Evolutionary conservation across 2,329 filamentous ascomycete species (phyloP).

Genomic region (Chalaropsis ovoidea): DNA sequence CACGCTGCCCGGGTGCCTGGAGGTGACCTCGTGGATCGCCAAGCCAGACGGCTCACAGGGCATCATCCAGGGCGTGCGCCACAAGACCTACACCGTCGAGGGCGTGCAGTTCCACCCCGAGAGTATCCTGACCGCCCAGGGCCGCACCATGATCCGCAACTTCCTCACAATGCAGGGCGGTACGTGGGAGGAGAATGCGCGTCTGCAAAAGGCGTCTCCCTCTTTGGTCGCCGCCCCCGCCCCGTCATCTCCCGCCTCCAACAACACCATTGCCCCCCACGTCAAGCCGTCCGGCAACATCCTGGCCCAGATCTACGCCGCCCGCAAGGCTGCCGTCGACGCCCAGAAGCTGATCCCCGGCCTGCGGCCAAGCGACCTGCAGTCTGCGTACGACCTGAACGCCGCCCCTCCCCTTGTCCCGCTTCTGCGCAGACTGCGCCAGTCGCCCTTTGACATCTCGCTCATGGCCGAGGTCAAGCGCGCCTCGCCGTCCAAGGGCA

Average conservation of each 20-base stretch:
- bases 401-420: constrained; percentile 74
- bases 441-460: constrained; percentile 78
- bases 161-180: constrained; percentile 81
- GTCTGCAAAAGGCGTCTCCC: constrained; percentile 37
- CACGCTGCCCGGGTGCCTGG: constrained; percentile 73
- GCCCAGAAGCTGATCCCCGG: constrained; percentile 79
- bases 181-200: constrained; percentile 76
- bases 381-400: constrained; percentile 75
- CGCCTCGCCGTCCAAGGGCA: constrained; percentile 89
- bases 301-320: constrained; percentile 78
- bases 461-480: constrained; percentile 97
- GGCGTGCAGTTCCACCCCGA: constrained; percentile 97
- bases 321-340: constrained; percentile 63
- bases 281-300: constrained; percentile 64
- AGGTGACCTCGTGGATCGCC: constrained; percentile 83
- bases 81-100: constrained; percentile 84
- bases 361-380: constrained; percentile 68
- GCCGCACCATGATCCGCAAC: constrained; percentile 82
- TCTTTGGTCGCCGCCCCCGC: too few relatives aligned
- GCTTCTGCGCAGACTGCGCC: constrained; percentile 66
- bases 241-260: constrained; percentile 26
- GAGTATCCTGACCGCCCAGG: constrained; percentile 85
- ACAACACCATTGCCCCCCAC: constrained; percentile 26
- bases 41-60: constrained; percentile 66
- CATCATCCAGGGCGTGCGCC: constrained; percentile 92